Base-by-base conservation (phyloP, 495 filamentous ascomycete genomes). In the Xylaria palmicola region DNA sequence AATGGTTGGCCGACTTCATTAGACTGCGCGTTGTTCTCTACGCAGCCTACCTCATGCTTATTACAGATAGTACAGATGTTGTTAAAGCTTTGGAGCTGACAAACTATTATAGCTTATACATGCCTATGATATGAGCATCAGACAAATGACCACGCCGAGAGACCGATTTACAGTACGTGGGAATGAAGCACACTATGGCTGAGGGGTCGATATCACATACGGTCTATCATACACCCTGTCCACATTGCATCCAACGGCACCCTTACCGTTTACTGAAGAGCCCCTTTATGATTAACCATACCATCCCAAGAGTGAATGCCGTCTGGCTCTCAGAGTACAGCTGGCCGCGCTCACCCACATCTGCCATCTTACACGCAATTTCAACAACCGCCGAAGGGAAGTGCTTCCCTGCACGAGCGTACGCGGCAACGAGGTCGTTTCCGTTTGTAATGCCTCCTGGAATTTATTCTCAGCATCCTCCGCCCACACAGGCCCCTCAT, bases 381-480 rank as follows among this genome's bases (percentile, higher is more conserved):
- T 86, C 82, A 1, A 76, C 76, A 5, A 83, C 60, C 0, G 77
- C 70, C 0, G 71, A 70, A 0, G 82, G 78, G 62, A 83, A 85
- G 37, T 63, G 70, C 15, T 58, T 57, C 6, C 74, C 68, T 6
- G 40, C 12, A 12, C 79, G 74, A 15, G 80, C 67, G 64, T 85
- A 88, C 22, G 76, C 77, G 7, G 81, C 74, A 6, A 86, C 79
- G 44, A 87, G 74, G 59, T 88, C 86, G 65, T 85, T 83, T 6
- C 85, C 84, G 62, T 87, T 87, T 20, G 85, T 87, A 22, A 88
- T 75, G 32, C 83, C 83, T 6, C 83, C 83, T 86, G 43, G 2
- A 4, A n/a, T n/a, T 50, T 17, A n/a, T 36, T n/a, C 40, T 57
- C 44, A 67, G 49, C 27, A 15, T 51, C 30, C 17, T 47, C n/a